Conservation (phyloP, 768 basidiomycete genomes). For the Mycena belliarum region DNA sequence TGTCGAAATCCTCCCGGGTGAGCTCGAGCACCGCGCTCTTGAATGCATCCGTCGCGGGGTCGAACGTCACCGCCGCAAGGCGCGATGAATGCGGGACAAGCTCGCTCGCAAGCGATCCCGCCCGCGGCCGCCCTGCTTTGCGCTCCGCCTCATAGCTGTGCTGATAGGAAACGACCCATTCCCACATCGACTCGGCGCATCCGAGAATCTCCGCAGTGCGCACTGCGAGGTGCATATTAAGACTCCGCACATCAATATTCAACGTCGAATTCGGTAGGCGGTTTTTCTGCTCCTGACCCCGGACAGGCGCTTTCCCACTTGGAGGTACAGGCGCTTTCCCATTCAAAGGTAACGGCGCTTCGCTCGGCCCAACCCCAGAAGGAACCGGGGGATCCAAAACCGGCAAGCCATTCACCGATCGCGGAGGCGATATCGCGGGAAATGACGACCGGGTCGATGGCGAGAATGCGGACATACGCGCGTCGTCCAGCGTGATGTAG, state of each 20-base stretch:
- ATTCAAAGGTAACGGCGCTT: background rate
- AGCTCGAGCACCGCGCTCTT: constrained; percentile 46
- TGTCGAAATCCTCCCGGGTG: constrained; percentile 64
- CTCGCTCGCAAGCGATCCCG: constrained; percentile 27
- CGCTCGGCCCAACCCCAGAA: no score
- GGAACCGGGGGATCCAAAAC: constrained; percentile 4
- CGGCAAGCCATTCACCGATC: background rate
- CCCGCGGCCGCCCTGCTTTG: constrained; percentile 19
- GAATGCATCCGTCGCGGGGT: constrained; percentile 27
- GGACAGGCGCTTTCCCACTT: background rate
- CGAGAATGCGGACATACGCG: constrained; percentile 43
- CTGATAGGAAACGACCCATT: constrained; percentile 63
- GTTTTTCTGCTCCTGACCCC: constrained; percentile 16
- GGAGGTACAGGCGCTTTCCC: background rate
- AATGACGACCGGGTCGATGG: constrained; percentile 37
- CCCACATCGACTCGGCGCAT: constrained; percentile 81
- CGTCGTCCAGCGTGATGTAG: constrained; percentile 49
- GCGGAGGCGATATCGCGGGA: constrained; percentile 19
- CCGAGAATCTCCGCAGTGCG: constrained; percentile 66
- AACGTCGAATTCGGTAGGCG: constrained; percentile 56
- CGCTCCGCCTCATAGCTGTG: constrained; percentile 17
- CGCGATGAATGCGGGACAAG: constrained; percentile 10
- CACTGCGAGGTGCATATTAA: constrained; percentile 65
- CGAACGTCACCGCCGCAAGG: constrained; percentile 9
- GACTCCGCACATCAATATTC: constrained; percentile 54